Conservation (phyloP, 805 yeast species). For the Metschnikowia continentalis region DNA sequence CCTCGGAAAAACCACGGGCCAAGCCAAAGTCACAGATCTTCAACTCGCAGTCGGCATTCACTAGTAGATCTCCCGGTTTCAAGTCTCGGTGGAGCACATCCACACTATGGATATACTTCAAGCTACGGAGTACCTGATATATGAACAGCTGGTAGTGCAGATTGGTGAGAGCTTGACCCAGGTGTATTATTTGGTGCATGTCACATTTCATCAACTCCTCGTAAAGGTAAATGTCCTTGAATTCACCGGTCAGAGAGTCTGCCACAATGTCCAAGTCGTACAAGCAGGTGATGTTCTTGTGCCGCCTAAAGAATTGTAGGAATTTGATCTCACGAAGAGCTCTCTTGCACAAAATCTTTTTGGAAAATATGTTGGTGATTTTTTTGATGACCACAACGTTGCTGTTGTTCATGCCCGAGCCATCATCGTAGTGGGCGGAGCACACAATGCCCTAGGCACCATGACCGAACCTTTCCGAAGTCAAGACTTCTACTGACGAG, state of each 20-base stretch:
- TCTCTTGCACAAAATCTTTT: constrained; percentile 85
- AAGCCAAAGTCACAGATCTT: constrained; percentile 96
- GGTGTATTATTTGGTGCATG: constrained; percentile 93
- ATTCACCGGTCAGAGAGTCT: constrained; percentile 52
- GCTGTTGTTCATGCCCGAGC: constrained; percentile 32
- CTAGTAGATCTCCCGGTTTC: constrained; percentile 89
- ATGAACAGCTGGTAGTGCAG: constrained; percentile 91
- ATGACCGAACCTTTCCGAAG: constrained; percentile 60
- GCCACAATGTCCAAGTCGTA: constrained; percentile 93
- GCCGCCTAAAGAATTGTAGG: constrained; percentile 90
- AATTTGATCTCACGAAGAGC: constrained; percentile 88
- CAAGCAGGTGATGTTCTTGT: constrained; percentile 90
- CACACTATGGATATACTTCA: constrained; percentile 84
- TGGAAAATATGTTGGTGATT: constrained; percentile 89
- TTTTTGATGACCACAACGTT: constrained; percentile 85
- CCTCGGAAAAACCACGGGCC: constrained; percentile 84
- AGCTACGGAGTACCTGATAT: constrained; percentile 87
- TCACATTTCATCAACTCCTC: constrained; percentile 99
- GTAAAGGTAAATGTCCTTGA: constrained; percentile 88
- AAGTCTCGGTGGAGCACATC: constrained; percentile 91
- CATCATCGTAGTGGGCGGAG: constrained; percentile 84
- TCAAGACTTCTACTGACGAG: constrained; percentile 36
- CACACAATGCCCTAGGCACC: constrained; percentile 98
- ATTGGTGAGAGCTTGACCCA: constrained; percentile 90
- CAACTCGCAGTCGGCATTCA: constrained; percentile 94